Percentiles rank a stretch among this genome's conserved stretches.
Conservation (phyloP, 2,329 filamentous ascomycete species). For the Apiospora rasikravindrae region DNA sequence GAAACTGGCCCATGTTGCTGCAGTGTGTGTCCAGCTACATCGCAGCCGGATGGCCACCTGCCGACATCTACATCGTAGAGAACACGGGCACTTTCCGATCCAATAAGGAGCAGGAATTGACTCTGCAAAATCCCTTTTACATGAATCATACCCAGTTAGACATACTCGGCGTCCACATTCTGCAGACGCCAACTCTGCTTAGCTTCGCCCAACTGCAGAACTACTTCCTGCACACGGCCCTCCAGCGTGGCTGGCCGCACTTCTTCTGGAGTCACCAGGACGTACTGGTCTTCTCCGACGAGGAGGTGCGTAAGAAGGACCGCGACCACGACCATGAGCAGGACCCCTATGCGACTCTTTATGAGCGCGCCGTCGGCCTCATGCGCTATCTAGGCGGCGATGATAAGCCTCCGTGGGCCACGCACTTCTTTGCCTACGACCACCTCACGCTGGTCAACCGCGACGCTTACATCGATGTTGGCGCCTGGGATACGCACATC, state of each 20-base stretch:
- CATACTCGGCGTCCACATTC: slow-evolving; percentile 54
- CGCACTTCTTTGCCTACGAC: slow-evolving; percentile 57
- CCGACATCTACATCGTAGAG: slow-evolving; percentile 59
- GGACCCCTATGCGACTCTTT: slow-evolving; percentile 41
- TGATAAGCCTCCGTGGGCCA: slow-evolving; percentile 48
- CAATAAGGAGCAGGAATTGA: slow-evolving; percentile 49
- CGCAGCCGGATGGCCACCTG: slow-evolving; percentile 58
- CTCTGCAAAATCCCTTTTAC: slow-evolving; percentile 59
- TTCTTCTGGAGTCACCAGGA: slow-evolving; percentile 60
- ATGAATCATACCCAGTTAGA: slow-evolving; percentile 55
- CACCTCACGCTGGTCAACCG: slow-evolving; percentile 55
- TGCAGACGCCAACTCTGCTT: slow-evolving; percentile 52
- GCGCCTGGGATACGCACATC: slow-evolving; percentile 56
- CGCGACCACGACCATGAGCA: slow-evolving; percentile 42
- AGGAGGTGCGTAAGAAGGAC: slow-evolving; percentile 43
- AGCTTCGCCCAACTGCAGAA: slow-evolving; percentile 58
- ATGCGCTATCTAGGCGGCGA: slow-evolving; percentile 40
- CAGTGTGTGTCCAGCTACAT: slow-evolving; percentile 60
- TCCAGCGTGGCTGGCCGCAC: slow-evolving; percentile 47
- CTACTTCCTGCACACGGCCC: slow-evolving; percentile 48
- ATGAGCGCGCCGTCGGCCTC: slow-evolving; percentile 39
- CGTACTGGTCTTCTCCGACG: slow-evolving; percentile 48
- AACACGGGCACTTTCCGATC: slow-evolving; percentile 59
- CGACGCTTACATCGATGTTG: slow-evolving; percentile 46
- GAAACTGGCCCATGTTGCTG: slow-evolving; percentile 56